Base-by-base conservation (phyloP, 805 yeast genomes). In the Candida boleticola region DNA sequence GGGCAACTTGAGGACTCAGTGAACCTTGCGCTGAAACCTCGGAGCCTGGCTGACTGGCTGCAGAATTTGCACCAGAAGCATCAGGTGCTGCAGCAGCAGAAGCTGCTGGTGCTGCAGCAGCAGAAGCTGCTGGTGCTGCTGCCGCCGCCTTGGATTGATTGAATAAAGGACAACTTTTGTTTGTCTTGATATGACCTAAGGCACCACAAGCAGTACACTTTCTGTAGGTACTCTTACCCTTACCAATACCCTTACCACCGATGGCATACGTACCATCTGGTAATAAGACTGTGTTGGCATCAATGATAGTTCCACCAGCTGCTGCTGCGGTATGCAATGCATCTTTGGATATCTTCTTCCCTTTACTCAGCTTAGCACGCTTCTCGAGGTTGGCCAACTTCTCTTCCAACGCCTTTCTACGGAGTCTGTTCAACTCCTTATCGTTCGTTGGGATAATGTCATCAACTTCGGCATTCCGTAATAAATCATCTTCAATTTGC, bases 151-250 rank as follows among this genome's bases (percentile, higher is more conserved):
- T 36, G n/a, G 26, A 11, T 26, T 63, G 63, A 23, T 49, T 44
- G 58, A 86, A 92, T 77, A 89, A 74, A 13, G 98, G 99, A 66
- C 99, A 92, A 1, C 92, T 70, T 55, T 84, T 85, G 60, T 89
- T 89, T 2, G 99, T 92, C 59, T 93, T 77, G 47, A 92, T 92
- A 61, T 92, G 99, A 0, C 98, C 99, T 48, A 86, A 75, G 10
- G 92, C 93, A 18, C 98, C 98, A 73, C 99, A 92, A 0, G 93
- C 84, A 3, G 95, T 90, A 66, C 99, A 92, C 56, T 88, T 80
- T 59, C 99, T 73, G 6, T 85, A 83, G 4, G 80, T 81, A 23
- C 83, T 74, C 53, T 83, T 83, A 25, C 85, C 85, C 53, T 84
- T 84, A 23, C 87, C 88, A 32, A 78, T 77, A 19, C 86, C 85